phyloP scores from a whole-genome alignment of 2,329 filamentous ascomycete species.

The Trichoderma endophyticum region DNA sequence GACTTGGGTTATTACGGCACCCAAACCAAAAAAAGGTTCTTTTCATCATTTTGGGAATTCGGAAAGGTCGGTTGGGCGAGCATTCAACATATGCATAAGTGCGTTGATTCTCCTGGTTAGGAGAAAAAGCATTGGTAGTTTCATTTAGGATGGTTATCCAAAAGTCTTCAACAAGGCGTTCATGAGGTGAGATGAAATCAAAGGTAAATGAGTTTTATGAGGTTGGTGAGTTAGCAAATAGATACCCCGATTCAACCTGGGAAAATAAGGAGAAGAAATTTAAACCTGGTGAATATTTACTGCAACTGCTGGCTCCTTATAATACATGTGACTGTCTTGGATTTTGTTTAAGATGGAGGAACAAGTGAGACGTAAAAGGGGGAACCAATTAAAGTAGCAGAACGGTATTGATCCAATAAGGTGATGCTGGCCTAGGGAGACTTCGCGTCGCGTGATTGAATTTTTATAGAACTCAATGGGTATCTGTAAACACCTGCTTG shows the following conservation, averaged over 20 bases:
- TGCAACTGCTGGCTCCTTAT: background rate
- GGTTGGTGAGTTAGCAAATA: conserved; percentile 8
- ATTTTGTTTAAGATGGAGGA: background rate
- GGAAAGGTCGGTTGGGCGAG: conserved; percentile 32
- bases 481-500: background rate
- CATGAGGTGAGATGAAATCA: conserved; percentile 17
- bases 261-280: conserved; percentile 14
- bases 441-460: conserved; percentile 4
- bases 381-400: background rate
- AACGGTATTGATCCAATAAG: background rate
- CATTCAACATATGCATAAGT: conserved; percentile 40
- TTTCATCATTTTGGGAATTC: conserved; percentile 16
- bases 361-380: background rate
- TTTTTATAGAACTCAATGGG: background rate
- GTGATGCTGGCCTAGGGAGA: background rate
- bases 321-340: background rate
- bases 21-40: conserved; percentile 35
- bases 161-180: conserved; percentile 21
- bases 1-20: conserved; percentile 30
- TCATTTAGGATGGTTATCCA: conserved; percentile 24
- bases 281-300: background rate
- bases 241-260: conserved; percentile 21
- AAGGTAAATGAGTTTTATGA: conserved; percentile 13
- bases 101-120: conserved; percentile 36
- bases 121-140: conserved; percentile 27